phyloP scores from a whole-genome alignment of 2,329 filamentous ascomycete genomes.

The Daldinia sp. region DNA sequence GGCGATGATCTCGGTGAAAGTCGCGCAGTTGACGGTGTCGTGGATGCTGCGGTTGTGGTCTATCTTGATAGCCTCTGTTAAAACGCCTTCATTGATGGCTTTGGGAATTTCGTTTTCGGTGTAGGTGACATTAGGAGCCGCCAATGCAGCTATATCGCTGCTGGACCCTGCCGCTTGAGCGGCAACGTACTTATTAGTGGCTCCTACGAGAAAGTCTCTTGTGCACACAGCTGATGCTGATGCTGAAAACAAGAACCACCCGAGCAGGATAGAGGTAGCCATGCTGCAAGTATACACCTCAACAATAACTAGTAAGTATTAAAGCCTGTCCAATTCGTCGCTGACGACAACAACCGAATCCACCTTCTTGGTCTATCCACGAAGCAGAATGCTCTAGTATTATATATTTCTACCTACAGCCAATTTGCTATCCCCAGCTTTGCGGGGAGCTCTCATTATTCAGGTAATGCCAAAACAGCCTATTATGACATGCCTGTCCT shows the following conservation, averaged over 20 bases:
- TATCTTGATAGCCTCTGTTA: conserved; percentile 50
- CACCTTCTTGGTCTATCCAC: background rate
- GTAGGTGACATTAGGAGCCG: conserved; percentile 45
- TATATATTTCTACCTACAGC: conserved; percentile 9
- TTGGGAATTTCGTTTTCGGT: conserved; percentile 52
- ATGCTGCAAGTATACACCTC: conserved; percentile 8
- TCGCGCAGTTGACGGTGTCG: conserved; percentile 53
- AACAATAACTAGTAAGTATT: background rate
- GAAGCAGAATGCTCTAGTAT: background rate
- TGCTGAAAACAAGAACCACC: conserved; percentile 30
- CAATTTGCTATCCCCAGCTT: background rate
- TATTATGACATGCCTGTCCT: conserved; percentile 22
- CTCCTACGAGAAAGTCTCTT: conserved; percentile 42
- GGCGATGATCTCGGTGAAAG: conserved; percentile 58
- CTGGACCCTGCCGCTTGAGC: conserved; percentile 44
- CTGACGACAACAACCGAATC: background rate
- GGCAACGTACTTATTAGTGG: conserved; percentile 44
- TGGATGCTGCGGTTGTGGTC: conserved; percentile 53
- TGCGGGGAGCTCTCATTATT: background rate
- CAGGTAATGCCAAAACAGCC: conserved; percentile 30
- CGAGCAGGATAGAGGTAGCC: conserved; percentile 14
- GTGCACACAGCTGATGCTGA: conserved; percentile 36
- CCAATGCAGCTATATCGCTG: conserved; percentile 30
- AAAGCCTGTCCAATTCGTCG: background rate
- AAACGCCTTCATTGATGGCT: conserved; percentile 42